These are phyloP conservation scores for Cystofilobasidium bisporidii DNA, from an alignment of 768 basidiomycete species.

Conservation along the genomic window DNA sequence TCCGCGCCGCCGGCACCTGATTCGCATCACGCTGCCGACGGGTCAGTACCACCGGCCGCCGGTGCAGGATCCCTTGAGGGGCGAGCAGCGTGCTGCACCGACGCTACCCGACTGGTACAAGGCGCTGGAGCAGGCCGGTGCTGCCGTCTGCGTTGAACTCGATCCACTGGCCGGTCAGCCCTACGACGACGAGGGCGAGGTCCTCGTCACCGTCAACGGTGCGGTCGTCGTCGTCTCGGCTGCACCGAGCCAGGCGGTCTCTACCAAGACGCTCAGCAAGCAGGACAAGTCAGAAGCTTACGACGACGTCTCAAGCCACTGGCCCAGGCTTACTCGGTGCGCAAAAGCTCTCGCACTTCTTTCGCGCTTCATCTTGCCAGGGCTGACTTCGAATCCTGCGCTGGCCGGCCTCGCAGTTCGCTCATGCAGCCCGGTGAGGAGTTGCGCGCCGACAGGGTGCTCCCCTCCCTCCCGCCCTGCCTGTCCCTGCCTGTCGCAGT, in stretches of 20 bases:
- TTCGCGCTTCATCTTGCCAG: too few species aligned
- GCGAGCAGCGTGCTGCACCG: constrained; percentile 44
- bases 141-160: constrained; percentile 52
- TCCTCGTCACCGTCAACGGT: constrained; percentile 25
- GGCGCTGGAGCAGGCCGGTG: constrained; percentile 50
- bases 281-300: constrained; percentile 8
- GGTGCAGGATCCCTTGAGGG: constrained; percentile 64
- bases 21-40: constrained; percentile 71
- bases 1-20: constrained; percentile 55
- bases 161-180: constrained; percentile 30
- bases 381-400: not conserved
- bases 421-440: not conserved
- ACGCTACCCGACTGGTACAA: constrained; percentile 58
- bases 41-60: constrained; percentile 67
- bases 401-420: not conserved
- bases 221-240: constrained; percentile 6
- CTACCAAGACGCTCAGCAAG: not conserved
- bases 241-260: not conserved
- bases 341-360: not conserved
- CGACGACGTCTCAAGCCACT: not conserved
- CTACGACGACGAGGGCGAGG: constrained; percentile 28
- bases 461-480: not conserved
- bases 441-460: constrained; percentile 5
- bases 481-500: constrained; percentile 6
- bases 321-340: constrained; percentile 21